These are phyloP conservation scores for Cyathus striatus DNA, from an alignment of 768 basidiomycete genomes.

Conservation along the genomic window DNA sequence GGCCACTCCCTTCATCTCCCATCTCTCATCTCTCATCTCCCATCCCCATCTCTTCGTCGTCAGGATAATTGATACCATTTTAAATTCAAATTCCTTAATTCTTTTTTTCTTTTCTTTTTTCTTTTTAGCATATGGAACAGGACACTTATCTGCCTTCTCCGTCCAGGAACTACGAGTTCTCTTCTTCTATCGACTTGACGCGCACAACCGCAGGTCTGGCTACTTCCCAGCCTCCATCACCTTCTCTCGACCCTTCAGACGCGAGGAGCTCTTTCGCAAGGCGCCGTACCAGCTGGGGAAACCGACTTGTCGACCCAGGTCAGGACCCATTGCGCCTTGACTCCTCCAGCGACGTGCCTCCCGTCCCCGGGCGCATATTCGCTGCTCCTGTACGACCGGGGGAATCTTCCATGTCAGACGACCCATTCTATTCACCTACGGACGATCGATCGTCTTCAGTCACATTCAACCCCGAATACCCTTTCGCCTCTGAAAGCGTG, in stretches of 20 bases:
- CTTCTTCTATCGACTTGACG: background rate
- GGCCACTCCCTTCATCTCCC: too few relatives aligned
- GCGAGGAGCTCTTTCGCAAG: constrained; percentile 36
- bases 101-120: too few relatives aligned
- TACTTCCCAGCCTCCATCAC: constrained; percentile 38
- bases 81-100: too few relatives aligned
- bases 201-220: too few relatives aligned
- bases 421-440: constrained; percentile 44
- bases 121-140: too few relatives aligned
- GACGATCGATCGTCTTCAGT: constrained; percentile 21
- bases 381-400: background rate
- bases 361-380: background rate
- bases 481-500: constrained; percentile 23
- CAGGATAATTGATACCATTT: too few relatives aligned
- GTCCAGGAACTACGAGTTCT: background rate
- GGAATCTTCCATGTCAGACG: constrained; percentile 22
- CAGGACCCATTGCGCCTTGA: constrained; percentile 45
- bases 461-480: constrained; percentile 19
- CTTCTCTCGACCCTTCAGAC: constrained; percentile 50
- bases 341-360: constrained; percentile 15
- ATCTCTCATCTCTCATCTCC: too few relatives aligned
- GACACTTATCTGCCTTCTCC: too few relatives aligned
- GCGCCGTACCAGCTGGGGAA: constrained; percentile 57
- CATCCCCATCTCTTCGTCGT: too few relatives aligned
- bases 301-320: constrained; percentile 32